Evolutionary conservation across 805 yeast species (phyloP).

Genomic region (Kockiozyma suomiensis): DNA sequence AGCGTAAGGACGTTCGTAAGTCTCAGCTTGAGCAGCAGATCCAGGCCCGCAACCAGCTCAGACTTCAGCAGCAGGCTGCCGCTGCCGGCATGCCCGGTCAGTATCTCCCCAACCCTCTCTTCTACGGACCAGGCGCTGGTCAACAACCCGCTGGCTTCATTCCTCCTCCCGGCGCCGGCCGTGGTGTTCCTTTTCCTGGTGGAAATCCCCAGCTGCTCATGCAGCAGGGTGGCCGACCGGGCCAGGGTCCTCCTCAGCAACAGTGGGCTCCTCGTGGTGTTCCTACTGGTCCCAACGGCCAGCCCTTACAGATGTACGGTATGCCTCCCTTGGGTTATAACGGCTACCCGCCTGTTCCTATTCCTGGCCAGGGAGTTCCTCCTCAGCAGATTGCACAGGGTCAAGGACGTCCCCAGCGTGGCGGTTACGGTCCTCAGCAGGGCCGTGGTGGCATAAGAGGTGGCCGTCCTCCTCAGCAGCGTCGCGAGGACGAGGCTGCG

Average conservation of each 20-base stretch:
- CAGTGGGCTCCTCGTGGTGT: constrained; percentile 56
- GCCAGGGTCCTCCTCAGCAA: constrained; percentile 43
- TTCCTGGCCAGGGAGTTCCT: constrained; percentile 36
- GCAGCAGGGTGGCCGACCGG: constrained; percentile 41
- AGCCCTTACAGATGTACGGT: constrained; percentile 79
- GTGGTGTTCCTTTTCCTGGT: constrained; percentile 53
- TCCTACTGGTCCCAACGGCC: constrained; percentile 78
- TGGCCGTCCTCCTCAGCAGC: constrained; percentile 33
- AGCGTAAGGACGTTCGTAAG: constrained; percentile 97
- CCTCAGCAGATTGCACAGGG: constrained; percentile 50
- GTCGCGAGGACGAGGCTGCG: constrained; percentile 23
- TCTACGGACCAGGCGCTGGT: constrained; percentile 56
- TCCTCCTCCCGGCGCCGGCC: constrained; percentile 73
- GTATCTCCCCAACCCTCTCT: constrained; percentile 75
- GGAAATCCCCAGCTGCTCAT: constrained; percentile 45
- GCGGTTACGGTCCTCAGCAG: constrained; percentile 19
- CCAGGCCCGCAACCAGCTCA: constrained; percentile 96
- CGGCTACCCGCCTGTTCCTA: constrained; percentile 56
- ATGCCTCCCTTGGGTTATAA: constrained; percentile 74
- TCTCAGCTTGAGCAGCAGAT: constrained; percentile 96
- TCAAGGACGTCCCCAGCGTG: constrained; percentile 31
- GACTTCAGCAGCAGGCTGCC: constrained; percentile 91
- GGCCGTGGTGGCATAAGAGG: constrained; percentile 38
- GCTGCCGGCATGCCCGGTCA: constrained; percentile 83
- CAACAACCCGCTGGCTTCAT: constrained; percentile 78